Conservation (phyloP, 176 grass and related monocot species). For the Calamus simplicifolius region DNA sequence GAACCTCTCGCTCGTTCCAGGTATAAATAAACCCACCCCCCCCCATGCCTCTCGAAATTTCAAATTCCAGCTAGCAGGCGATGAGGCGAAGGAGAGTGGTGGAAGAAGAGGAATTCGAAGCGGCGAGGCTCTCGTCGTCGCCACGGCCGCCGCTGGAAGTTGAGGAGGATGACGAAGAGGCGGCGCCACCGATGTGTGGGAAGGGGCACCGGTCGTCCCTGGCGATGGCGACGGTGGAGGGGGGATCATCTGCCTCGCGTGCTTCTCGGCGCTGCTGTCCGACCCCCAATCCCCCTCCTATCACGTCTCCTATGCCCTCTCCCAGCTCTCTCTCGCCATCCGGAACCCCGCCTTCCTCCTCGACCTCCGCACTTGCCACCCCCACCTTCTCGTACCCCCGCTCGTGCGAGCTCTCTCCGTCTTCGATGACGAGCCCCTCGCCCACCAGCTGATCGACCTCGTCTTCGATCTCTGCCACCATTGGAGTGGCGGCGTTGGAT, state of each 20-base stretch:
- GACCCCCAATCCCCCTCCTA: slow-evolving; percentile 43
- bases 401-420: slow-evolving; percentile 42
- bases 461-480: slow-evolving; percentile 35
- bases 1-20: no score
- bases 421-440: slow-evolving; percentile 47
- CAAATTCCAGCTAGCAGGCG: no score
- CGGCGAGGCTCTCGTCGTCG: slow-evolving; percentile 9
- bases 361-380: slow-evolving; percentile 39
- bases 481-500: neutral
- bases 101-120: slow-evolving; percentile 5
- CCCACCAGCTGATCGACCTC: slow-evolving; percentile 44
- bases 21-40: no score
- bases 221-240: slow-evolving; percentile 38
- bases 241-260: slow-evolving; percentile 66
- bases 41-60: no score
- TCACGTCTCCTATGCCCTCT: slow-evolving; percentile 82
- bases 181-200: slow-evolving; percentile 27
- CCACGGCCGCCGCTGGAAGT: neutral
- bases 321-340: slow-evolving; percentile 67
- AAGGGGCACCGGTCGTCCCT: slow-evolving; percentile 65
- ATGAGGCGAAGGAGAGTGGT: no score
- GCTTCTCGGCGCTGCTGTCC: slow-evolving; percentile 54
- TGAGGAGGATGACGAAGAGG: slow-evolving; percentile 3
- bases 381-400: slow-evolving; percentile 51
- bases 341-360: slow-evolving; percentile 6